A percentile compares a stretch with the other conserved stretches of the same genome.
Evolutionary conservation across 2,329 filamentous ascomycete species (phyloP).

Genomic region (Capronia coronata): DNA sequence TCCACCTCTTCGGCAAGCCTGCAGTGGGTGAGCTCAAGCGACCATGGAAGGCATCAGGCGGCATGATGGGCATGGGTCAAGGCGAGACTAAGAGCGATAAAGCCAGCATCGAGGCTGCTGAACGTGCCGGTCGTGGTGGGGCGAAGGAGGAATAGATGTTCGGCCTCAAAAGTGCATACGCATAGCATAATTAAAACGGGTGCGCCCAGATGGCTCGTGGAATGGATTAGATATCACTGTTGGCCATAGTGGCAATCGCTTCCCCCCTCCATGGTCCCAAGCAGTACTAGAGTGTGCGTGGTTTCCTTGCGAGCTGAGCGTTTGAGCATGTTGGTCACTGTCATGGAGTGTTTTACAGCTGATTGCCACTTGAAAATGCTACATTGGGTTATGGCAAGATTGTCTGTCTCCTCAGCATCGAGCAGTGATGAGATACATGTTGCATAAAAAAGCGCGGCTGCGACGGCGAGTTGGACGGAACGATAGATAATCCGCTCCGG

Average conservation of each 20-base stretch:
- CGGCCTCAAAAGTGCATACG: not conserved
- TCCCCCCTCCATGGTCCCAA: not conserved
- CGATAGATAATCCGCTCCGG: slow-evolving; percentile 16
- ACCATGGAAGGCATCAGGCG: slow-evolving; percentile 81
- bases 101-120: slow-evolving; percentile 57
- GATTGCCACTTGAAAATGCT: not conserved
- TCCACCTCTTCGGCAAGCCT: slow-evolving; percentile 81
- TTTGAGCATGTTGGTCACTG: not conserved
- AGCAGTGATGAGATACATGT: not conserved
- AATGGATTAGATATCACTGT: slow-evolving; percentile 10
- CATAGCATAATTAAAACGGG: not conserved
- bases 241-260: not conserved
- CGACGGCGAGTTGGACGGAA: slow-evolving; percentile 11
- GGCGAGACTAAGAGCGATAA: slow-evolving; percentile 81
- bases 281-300: not conserved
- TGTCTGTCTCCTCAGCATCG: not conserved
- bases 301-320: not conserved
- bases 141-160: slow-evolving; percentile 45
- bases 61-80: slow-evolving; percentile 69
- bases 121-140: slow-evolving; percentile 46
- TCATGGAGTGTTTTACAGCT: not conserved
- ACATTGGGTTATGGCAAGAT: not conserved
- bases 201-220: not conserved
- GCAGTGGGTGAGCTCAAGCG: slow-evolving; percentile 87
- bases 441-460: slow-evolving; percentile 11